These are phyloP conservation scores for Crithidia bombi DNA, from an alignment of 208 protist species.

Conservation along the genomic window DNA sequence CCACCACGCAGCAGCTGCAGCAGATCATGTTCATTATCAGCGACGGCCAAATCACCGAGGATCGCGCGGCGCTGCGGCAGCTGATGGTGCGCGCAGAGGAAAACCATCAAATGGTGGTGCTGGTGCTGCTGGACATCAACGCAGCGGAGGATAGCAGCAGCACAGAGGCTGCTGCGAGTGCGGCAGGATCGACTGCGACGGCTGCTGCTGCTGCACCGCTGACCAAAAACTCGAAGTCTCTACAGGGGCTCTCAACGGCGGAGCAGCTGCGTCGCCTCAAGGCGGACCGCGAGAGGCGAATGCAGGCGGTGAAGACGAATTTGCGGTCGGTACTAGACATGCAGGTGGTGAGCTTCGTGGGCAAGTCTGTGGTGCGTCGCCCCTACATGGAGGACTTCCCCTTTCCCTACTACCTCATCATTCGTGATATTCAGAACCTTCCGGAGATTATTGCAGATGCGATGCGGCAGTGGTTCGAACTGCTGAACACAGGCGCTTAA, in stretches of 20 bases:
- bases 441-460: constrained; percentile 98
- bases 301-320: constrained; percentile 86
- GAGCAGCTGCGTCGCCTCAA: constrained; percentile 88
- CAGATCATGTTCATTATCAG: constrained; percentile 98
- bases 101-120: constrained; percentile 96
- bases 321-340: constrained; percentile 84
- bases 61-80: constrained; percentile 80
- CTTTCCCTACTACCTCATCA: constrained; percentile 99
- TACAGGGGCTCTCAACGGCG: constrained; percentile 72
- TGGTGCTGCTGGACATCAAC: constrained; percentile 94
- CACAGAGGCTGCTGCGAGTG: background rate
- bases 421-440: constrained; percentile 96
- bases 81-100: constrained; percentile 87
- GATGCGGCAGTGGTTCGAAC: constrained; percentile 99
- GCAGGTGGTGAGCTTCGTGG: constrained; percentile 89
- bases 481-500: constrained; percentile 71
- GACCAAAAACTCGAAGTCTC: constrained; percentile 40
- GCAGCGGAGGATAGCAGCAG: constrained; percentile 26
- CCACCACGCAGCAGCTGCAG: constrained; percentile 88
- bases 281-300: constrained; percentile 77
- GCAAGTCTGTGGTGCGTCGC: constrained; percentile 82
- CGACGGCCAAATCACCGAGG: constrained; percentile 96
- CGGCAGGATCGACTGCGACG: background rate
- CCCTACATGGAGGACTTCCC: constrained; percentile 99
- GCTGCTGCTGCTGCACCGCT: constrained; percentile 28